Evolutionary conservation across 176 grass and related monocot genomes (phyloP).

Genomic region (Thinopyrum elongatum): DNA sequence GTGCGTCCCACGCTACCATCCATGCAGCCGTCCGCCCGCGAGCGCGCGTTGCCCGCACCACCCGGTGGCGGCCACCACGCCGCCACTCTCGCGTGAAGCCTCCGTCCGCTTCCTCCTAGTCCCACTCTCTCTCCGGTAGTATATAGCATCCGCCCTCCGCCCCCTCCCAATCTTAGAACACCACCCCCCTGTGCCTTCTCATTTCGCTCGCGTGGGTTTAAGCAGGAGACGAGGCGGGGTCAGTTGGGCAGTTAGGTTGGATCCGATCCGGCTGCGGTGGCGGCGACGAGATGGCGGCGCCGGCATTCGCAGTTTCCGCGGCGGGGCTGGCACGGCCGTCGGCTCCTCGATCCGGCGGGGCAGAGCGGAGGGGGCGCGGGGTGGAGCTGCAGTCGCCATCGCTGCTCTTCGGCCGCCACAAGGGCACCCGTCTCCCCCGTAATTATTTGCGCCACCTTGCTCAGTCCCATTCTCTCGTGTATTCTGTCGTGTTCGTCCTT

Average conservation of each 20-base stretch:
- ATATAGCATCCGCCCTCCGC: slow-evolving; percentile 21
- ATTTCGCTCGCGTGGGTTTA: slow-evolving; percentile 33
- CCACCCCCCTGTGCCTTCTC: neutral
- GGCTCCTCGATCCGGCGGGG: slow-evolving; percentile 13
- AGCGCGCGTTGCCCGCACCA: neutral
- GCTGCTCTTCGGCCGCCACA: neutral
- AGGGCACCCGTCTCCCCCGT: slow-evolving; percentile 23
- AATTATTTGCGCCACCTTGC: neutral
- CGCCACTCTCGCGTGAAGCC: slow-evolving; percentile 23
- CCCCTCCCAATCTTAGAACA: neutral
- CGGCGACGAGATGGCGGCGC: slow-evolving; percentile 28
- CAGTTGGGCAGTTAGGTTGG: neutral
- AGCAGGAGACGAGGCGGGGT: neutral
- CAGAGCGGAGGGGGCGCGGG: slow-evolving; percentile 6
- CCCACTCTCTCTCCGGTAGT: neutral
- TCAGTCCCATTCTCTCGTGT: neutral
- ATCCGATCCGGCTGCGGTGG: slow-evolving; percentile 19
- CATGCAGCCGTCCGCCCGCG: neutral
- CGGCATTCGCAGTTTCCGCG: slow-evolving; percentile 41
- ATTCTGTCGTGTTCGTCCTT: neutral
- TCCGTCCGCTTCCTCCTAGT: neutral
- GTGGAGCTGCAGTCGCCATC: neutral
- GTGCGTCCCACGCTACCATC: slow-evolving; percentile 22
- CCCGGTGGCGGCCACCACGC: neutral
- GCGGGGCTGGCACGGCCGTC: slow-evolving; percentile 35